phyloP scores from a whole-genome alignment of 768 basidiomycete genomes.

The Auricularia auricula-judae region DNA sequence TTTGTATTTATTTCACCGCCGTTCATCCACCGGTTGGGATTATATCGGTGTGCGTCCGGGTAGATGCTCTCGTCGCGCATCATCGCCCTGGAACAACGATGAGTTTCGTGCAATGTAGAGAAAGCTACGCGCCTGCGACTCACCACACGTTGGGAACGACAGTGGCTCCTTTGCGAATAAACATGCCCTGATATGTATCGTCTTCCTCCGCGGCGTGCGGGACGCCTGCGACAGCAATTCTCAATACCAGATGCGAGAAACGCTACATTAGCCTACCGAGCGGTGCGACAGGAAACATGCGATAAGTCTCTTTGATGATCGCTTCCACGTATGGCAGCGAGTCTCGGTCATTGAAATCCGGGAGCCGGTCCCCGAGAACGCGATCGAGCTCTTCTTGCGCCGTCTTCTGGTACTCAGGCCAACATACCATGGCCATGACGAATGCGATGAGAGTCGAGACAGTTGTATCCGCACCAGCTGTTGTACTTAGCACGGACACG shows the following conservation, averaged over 20 bases:
- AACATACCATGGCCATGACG: constrained; percentile 7
- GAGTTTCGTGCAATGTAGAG: too few relatives aligned
- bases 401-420: constrained; percentile 6
- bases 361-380: constrained; percentile 6
- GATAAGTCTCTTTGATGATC: constrained; percentile 2
- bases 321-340: constrained; percentile 7
- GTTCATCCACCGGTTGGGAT: too few relatives aligned
- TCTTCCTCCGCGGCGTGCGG: neutral
- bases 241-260: neutral
- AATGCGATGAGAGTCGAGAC: constrained; percentile 4
- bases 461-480: constrained; percentile 70
- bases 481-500: constrained; percentile 84
- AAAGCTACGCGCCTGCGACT: too few relatives aligned
- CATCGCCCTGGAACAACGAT: too few relatives aligned
- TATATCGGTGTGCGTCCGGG: too few relatives aligned
- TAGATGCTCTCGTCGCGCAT: too few relatives aligned
- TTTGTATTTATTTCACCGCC: too few relatives aligned
- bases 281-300: constrained; percentile 3
- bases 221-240: neutral
- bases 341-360: constrained; percentile 6
- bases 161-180: too few relatives aligned
- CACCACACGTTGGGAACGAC: too few relatives aligned
- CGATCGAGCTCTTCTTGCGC: constrained; percentile 8
- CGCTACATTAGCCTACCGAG: neutral
- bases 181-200: neutral